phyloP scores from a whole-genome alignment of 352 stramenopile genomes.

The Phytopythium vexans region DNA sequence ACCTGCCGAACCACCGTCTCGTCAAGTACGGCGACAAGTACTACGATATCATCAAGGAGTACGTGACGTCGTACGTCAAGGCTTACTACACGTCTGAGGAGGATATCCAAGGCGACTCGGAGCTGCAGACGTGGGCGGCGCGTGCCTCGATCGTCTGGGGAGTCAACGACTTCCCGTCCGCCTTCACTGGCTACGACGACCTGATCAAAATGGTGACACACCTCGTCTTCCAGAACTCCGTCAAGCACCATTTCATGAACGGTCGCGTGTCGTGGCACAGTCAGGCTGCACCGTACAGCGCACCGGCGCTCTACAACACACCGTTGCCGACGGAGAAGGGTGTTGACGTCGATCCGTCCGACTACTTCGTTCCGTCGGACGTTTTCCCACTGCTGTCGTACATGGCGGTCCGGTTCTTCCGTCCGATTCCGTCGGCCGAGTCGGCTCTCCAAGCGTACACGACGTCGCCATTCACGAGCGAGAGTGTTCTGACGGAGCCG shows the following conservation, averaged over 20 bases:
- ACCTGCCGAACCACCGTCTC: slow-evolving; percentile 19
- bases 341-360: slow-evolving; percentile 18
- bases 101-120: slow-evolving; percentile 19
- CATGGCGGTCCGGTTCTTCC: slow-evolving; percentile 24
- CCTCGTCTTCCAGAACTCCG: slow-evolving; percentile 29
- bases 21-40: slow-evolving; percentile 21
- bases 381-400: slow-evolving; percentile 17
- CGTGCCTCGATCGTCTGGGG: slow-evolving; percentile 18
- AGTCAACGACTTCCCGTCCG: slow-evolving; percentile 28
- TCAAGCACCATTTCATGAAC: slow-evolving; percentile 49
- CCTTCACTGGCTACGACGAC: slow-evolving; percentile 10
- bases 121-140: slow-evolving; percentile 41
- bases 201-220: slow-evolving; percentile 28
- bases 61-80: slow-evolving; percentile 29
- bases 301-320: slow-evolving; percentile 29
- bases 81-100: slow-evolving; percentile 29
- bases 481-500: background rate
- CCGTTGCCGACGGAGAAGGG: slow-evolving; percentile 26
- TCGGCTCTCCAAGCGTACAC: slow-evolving; percentile 4
- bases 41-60: slow-evolving; percentile 28
- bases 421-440: slow-evolving; percentile 8
- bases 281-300: slow-evolving; percentile 19
- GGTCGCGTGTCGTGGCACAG: slow-evolving; percentile 35
- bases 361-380: slow-evolving; percentile 42
- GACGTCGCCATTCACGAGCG: slow-evolving; percentile 3